Base-by-base conservation (phyloP, 2,329 filamentous ascomycete genomes). In the Coniella vitis region DNA sequence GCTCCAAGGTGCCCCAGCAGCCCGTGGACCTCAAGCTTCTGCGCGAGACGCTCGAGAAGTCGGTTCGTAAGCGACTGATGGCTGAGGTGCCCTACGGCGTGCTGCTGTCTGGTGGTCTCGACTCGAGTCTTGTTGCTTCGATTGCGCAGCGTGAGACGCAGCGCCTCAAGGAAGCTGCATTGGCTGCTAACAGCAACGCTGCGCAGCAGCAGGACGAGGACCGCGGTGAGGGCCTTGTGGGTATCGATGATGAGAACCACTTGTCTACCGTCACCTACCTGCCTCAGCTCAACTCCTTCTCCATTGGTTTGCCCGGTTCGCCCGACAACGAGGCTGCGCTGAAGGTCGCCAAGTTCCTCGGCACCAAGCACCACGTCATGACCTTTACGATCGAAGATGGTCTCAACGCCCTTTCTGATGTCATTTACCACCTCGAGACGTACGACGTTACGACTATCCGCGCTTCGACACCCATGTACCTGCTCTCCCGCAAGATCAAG, bases 371-470 rank as follows among this genome's bases (percentile, higher is more conserved):
- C 69, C 90, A 98, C 71, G 88, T 90, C 61, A 94, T 98, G 78
- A 97, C 90, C 47, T 98, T 98, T 69, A 97, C 93, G 54, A 85
- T 98, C 49, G 88, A 98, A 68, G 93, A 98, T 63, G 93, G 93
- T 52, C 84, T 98, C 63, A 91, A 98, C 70, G 91, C 93, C 16
- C 81, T 98, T 7, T 94, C 88, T 32, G 93, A 98, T 67, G 93
- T 98, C 65, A 97, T 98, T 65, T 96, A 86, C 74, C 93, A 98
- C 71, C 82, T 98, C 54, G 93, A 98, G 75, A 89, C 89, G 13
- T 98, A 93, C 72, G 93, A 98, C 66, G 93, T 98, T 21, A 98
- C 93, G 46, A 98, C 93, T 3, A 97, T 98, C 65, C 90, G 93
- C 64, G 93, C 93, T 48, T 97, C 91, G 10, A 98, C 93, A 10